These are phyloP conservation scores for Ophiostoma quercus DNA, from an alignment of 2,329 filamentous ascomycete species.

Conservation along the genomic window DNA sequence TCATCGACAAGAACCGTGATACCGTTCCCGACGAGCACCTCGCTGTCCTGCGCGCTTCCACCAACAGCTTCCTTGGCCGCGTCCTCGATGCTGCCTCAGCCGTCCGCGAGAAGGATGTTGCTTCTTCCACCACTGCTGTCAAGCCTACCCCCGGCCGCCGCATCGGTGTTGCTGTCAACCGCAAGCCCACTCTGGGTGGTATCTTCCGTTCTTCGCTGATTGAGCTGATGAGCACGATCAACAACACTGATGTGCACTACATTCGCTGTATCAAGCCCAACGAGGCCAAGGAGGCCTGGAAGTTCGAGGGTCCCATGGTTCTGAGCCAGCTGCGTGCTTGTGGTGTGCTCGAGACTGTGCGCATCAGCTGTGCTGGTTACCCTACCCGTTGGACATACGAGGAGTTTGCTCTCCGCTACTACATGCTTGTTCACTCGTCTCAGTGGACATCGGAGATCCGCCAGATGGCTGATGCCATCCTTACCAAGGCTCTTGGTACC, in stretches of 20 bases:
- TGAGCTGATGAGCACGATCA: constrained; percentile 96
- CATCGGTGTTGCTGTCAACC: constrained; percentile 85
- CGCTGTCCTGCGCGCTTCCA: constrained; percentile 79
- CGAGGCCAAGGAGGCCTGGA: constrained; percentile 93
- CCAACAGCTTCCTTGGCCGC: constrained; percentile 76
- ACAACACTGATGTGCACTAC: constrained; percentile 96
- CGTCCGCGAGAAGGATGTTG: constrained; percentile 82
- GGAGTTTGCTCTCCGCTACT: constrained; percentile 94
- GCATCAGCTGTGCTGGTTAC: constrained; percentile 95
- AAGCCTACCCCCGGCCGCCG: constrained; percentile 77
- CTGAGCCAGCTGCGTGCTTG: constrained; percentile 94
- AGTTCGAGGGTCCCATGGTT: constrained; percentile 98
- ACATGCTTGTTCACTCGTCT: constrained; percentile 88
- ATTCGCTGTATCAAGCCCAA: constrained; percentile 99
- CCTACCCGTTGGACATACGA: constrained; percentile 98
- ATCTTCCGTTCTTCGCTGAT: constrained; percentile 99
- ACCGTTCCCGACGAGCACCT: constrained; percentile 98
- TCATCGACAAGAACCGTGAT: constrained; percentile 99
- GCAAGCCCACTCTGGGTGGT: constrained; percentile 93
- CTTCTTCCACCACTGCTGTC: constrained; percentile 63
- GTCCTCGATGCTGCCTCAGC: constrained; percentile 80
- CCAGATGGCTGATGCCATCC: constrained; percentile 87
- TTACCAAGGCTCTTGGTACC: constrained; percentile 79
- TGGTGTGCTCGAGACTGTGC: constrained; percentile 96
- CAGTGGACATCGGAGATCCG: constrained; percentile 93